phyloP scores from a whole-genome alignment of 495 filamentous ascomycete species.

The Hyaloscypha hepaticicola region DNA sequence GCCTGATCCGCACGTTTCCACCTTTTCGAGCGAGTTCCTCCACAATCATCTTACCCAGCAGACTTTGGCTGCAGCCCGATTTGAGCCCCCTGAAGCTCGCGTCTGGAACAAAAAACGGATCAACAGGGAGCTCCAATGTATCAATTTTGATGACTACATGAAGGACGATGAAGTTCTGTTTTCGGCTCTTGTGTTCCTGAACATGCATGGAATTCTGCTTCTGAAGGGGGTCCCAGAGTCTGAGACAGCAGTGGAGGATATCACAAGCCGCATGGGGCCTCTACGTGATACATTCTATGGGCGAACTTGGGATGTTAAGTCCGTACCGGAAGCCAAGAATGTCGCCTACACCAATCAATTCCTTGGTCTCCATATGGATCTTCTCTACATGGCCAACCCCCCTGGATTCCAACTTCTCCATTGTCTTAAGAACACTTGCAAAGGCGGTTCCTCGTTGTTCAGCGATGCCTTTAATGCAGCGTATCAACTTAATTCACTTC shows the following conservation, averaged over 20 bases:
- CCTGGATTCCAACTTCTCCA: constrained; percentile 85
- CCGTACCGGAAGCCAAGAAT: constrained; percentile 75
- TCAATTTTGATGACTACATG: constrained; percentile 73
- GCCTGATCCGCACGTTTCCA: constrained; percentile 49
- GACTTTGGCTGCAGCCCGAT: background rate
- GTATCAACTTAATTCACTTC: constrained; percentile 34
- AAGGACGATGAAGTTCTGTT: constrained; percentile 49
- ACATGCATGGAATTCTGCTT: constrained; percentile 67
- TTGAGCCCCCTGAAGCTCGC: background rate
- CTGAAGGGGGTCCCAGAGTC: constrained; percentile 65
- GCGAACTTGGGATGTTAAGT: constrained; percentile 81
- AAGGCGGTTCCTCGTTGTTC: constrained; percentile 82
- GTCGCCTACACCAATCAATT: constrained; percentile 82
- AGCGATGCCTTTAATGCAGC: constrained; percentile 67
- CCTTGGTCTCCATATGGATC: constrained; percentile 88
- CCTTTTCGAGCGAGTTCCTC: constrained; percentile 40
- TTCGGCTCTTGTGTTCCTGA: constrained; percentile 52
- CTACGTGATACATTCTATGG: constrained; percentile 87
- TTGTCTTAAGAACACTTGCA: constrained; percentile 71
- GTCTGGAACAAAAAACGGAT: constrained; percentile 41
- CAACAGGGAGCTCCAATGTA: constrained; percentile 37
- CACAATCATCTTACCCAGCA: constrained; percentile 11
- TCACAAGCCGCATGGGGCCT: constrained; percentile 70
- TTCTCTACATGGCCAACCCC: constrained; percentile 79
- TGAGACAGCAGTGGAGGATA: constrained; percentile 57